phyloP scores from a whole-genome alignment of 192 early-diverging fungal species.

The Coemansia sp. region DNA sequence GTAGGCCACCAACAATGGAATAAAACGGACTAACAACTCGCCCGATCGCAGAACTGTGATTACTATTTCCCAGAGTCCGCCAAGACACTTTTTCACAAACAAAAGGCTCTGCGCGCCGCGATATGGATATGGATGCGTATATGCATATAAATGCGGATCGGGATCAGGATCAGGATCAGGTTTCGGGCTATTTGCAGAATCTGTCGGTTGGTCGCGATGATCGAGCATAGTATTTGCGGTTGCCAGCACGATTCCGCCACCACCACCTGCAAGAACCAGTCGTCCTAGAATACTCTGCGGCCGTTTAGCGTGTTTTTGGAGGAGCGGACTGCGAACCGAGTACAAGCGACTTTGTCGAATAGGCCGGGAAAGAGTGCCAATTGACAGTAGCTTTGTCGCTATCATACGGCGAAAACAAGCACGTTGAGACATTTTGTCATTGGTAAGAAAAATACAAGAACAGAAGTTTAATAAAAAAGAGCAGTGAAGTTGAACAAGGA shows the following conservation, averaged over 20 bases:
- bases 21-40: slow-evolving; percentile 65
- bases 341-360: neutral
- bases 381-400: neutral
- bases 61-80: slow-evolving; percentile 19
- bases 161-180: neutral
- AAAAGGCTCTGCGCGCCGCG: neutral
- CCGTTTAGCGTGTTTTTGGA: neutral
- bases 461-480: neutral
- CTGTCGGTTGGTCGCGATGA: neutral
- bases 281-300: neutral
- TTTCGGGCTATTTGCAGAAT: neutral
- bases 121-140: neutral
- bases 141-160: neutral
- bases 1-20: slow-evolving; percentile 64
- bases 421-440: neutral
- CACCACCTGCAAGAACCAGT: neutral
- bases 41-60: slow-evolving; percentile 56
- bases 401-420: neutral
- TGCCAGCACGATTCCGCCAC: neutral
- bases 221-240: neutral
- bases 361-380: neutral
- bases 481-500: neutral
- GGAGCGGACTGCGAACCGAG: too few species aligned
- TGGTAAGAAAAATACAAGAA: neutral
- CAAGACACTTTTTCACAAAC: neutral